Evolutionary conservation across 306 rosid species (phyloP).

Genomic region (Pterocarpus santalinus): DNA sequence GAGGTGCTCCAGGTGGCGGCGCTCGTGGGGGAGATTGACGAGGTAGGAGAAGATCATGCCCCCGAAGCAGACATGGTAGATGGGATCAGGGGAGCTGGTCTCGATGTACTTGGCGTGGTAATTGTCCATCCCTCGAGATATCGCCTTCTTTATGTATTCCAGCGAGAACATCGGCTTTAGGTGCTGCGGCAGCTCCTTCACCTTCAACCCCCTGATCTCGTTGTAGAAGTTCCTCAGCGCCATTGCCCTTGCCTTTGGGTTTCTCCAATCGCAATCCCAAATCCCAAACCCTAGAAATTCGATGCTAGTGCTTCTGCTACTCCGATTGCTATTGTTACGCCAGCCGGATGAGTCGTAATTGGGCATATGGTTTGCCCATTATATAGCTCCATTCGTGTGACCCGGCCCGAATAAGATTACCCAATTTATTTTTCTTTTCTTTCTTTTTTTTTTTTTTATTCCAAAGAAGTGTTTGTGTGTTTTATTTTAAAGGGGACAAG

Average conservation of each 20-base stretch:
- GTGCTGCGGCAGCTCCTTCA: constrained; percentile 66
- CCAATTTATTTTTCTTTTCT: no score
- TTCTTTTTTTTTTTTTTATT: no score
- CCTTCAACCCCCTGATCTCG: constrained; percentile 74
- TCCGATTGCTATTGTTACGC: not conserved
- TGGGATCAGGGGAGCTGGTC: constrained; percentile 64
- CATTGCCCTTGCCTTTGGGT: constrained; percentile 44
- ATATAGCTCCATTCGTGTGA: not conserved
- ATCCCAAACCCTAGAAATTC: not conserved
- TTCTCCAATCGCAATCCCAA: not conserved
- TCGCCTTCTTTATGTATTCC: constrained; percentile 55
- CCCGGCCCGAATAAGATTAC: not conserved
- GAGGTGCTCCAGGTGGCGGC: constrained; percentile 80
- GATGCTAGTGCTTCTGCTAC: not conserved
- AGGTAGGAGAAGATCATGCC: constrained; percentile 85
- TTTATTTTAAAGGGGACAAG: no score
- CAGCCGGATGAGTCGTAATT: not conserved
- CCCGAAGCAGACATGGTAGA: constrained; percentile 75
- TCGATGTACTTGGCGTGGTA: constrained; percentile 82
- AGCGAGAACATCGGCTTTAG: constrained; percentile 76
- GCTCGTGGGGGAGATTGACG: constrained; percentile 80
- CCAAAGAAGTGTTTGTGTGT: no score
- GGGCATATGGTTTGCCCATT: not conserved
- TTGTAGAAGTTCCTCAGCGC: constrained; percentile 74
- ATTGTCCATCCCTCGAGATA: constrained; percentile 66